Percentiles rank a stretch among this genome's conserved stretches.
Conservation (phyloP, 345 rosid genomes). For the Leavenworthia alabamica region DNA sequence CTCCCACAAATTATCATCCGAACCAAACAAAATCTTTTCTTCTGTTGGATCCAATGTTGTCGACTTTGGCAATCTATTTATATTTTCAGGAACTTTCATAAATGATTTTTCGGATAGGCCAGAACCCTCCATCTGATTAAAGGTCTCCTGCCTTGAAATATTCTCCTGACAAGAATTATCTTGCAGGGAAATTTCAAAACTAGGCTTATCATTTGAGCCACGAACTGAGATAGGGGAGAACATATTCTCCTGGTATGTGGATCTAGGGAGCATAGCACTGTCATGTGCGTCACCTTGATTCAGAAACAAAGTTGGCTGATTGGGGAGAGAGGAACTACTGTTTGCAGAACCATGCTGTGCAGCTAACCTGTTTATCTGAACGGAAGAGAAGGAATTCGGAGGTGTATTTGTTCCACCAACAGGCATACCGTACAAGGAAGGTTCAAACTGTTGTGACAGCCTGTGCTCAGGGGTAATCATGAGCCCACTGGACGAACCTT, state of each 20-base stretch:
- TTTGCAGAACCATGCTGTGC: slow-evolving; percentile 39
- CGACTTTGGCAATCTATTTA: slow-evolving; percentile 38
- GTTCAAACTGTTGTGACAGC: slow-evolving; percentile 61
- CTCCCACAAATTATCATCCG: slow-evolving; percentile 83
- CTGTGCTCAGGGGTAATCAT: slow-evolving; percentile 55
- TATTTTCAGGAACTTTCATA: slow-evolving; percentile 37
- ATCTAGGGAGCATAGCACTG: slow-evolving; percentile 42
- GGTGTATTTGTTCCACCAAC: slow-evolving; percentile 40
- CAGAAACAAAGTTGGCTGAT: slow-evolving; percentile 40
- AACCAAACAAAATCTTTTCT: slow-evolving; percentile 77
- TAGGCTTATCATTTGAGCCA: slow-evolving; percentile 36
- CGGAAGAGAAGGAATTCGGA: slow-evolving; percentile 38
- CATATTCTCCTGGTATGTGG: slow-evolving; percentile 38
- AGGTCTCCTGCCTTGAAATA: slow-evolving; percentile 34
- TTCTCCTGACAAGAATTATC: slow-evolving; percentile 35
- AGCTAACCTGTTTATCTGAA: slow-evolving; percentile 46
- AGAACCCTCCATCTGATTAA: slow-evolving; percentile 33
- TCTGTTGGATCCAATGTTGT: slow-evolving; percentile 83
- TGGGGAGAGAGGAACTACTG: slow-evolving; percentile 41
- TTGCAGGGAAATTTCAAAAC: slow-evolving; percentile 40
- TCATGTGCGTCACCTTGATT: slow-evolving; percentile 41
- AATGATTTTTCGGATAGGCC: slow-evolving; percentile 37
- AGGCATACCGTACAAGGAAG: slow-evolving; percentile 63
- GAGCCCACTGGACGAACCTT: slow-evolving; percentile 51
- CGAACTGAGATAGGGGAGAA: slow-evolving; percentile 34